phyloP scores from a whole-genome alignment of 2,329 filamentous ascomycete species.

The Tolypocladium album region DNA sequence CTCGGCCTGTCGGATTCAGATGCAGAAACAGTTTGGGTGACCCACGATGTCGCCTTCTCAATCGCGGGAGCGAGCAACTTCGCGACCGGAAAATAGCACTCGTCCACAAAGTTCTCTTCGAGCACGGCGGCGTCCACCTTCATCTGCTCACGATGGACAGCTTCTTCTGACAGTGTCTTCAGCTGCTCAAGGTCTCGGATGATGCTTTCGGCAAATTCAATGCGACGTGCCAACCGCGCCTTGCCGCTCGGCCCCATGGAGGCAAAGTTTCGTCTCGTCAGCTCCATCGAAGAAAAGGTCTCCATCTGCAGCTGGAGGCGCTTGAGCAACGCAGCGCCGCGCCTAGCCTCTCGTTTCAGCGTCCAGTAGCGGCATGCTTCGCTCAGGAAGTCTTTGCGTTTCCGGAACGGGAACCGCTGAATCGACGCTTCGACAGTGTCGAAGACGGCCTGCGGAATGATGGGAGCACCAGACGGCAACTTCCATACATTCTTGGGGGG shows the following conservation, averaged over 20 bases:
- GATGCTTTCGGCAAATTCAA: slow-evolving; percentile 75
- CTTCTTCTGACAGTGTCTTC: slow-evolving; percentile 54
- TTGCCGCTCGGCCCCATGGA: slow-evolving; percentile 82
- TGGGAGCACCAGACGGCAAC: slow-evolving; percentile 84
- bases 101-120: slow-evolving; percentile 71
- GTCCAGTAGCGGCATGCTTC: slow-evolving; percentile 98
- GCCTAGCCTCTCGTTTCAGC: slow-evolving; percentile 81
- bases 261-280: slow-evolving; percentile 90
- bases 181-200: slow-evolving; percentile 70
- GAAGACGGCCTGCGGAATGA: slow-evolving; percentile 82
- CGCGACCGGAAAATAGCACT: slow-evolving; percentile 82
- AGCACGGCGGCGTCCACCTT: slow-evolving; percentile 70
- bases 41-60: slow-evolving; percentile 73
- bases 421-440: slow-evolving; percentile 78
- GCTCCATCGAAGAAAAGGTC: slow-evolving; percentile 93
- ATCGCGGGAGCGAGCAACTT: slow-evolving; percentile 67
- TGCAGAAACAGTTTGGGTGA: slow-evolving; percentile 14
- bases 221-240: slow-evolving; percentile 65
- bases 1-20: not conserved
- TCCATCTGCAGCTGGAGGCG: slow-evolving; percentile 90
- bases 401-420: slow-evolving; percentile 66
- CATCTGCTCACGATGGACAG: slow-evolving; percentile 65
- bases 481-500: slow-evolving; percentile 55
- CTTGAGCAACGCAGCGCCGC: slow-evolving; percentile 86
- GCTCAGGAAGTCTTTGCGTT: slow-evolving; percentile 83